Conservation (phyloP, 2,329 filamentous ascomycete species). For the Cladobotryum protrusum region DNA sequence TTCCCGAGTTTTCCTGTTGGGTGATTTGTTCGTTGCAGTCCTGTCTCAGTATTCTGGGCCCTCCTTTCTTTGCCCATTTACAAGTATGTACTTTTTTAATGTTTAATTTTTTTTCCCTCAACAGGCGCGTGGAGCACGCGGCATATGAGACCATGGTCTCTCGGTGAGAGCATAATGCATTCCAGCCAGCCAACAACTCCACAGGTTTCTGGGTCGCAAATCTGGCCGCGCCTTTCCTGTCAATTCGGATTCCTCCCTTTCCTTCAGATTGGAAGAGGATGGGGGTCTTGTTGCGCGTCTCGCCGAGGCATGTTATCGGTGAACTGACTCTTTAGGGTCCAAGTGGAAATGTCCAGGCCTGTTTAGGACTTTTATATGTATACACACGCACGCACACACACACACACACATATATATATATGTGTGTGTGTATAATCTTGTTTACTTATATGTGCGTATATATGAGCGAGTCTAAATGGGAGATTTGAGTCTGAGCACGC, state of each 20-base stretch:
- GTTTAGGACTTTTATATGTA: no score
- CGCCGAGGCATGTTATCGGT: neutral
- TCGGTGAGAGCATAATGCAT: neutral
- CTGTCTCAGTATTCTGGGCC: neutral
- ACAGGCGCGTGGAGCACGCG: neutral
- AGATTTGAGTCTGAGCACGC: slow-evolving; percentile 6
- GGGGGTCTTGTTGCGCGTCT: neutral
- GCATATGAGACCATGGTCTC: neutral
- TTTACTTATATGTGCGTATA: no score
- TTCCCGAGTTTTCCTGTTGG: no score
- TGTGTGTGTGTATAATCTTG: no score
- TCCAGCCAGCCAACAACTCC: neutral
- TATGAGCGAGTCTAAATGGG: neutral
- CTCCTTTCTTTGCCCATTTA: no score
- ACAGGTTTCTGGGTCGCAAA: neutral
- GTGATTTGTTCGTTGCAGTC: no score
- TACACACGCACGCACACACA: no score
- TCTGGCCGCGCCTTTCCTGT: neutral
- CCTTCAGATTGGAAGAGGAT: neutral
- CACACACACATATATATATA: no score
- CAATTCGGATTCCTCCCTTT: neutral
- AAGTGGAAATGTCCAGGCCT: neutral
- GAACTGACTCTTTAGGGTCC: neutral
- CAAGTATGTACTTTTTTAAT: no score
- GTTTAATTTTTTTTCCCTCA: no score